A percentile compares a stretch with the other conserved stretches of the same genome.
phyloP scores from a whole-genome alignment of 225 moss, liverwort and hornwort genomes.

The Polytrichum formosum region DNA sequence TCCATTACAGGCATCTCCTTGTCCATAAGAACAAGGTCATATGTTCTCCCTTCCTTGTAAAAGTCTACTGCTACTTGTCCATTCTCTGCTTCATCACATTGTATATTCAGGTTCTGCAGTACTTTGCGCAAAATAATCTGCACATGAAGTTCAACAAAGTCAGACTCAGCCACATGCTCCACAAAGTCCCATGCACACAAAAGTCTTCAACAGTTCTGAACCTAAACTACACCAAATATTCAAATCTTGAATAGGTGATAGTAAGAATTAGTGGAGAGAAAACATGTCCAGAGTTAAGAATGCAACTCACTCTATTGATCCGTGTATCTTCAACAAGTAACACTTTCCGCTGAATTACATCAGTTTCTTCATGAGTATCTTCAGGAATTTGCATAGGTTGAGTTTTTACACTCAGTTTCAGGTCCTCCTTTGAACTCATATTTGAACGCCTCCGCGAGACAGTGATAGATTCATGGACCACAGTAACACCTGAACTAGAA shows the following conservation, averaged over 20 bases:
- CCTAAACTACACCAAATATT: too few relatives aligned
- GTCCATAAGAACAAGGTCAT: slow-evolving; percentile 41
- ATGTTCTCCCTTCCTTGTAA: slow-evolving; percentile 32
- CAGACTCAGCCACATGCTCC: background rate
- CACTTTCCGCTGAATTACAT: slow-evolving; percentile 31
- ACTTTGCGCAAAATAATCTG: slow-evolving; percentile 44
- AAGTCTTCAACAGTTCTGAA: background rate
- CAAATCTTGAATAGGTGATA: too few relatives aligned
- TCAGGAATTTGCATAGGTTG: slow-evolving; percentile 8
- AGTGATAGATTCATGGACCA: slow-evolving; percentile 32
- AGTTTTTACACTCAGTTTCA: background rate
- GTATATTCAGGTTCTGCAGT: slow-evolving; percentile 28
- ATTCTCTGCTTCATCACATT: slow-evolving; percentile 40
- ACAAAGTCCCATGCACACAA: background rate
- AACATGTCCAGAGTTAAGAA: background rate
- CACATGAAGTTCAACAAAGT: background rate
- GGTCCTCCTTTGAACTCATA: slow-evolving; percentile 13
- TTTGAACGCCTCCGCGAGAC: slow-evolving; percentile 28
- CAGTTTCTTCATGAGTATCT: slow-evolving; percentile 1
- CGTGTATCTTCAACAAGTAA: slow-evolving; percentile 74
- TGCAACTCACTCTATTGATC: slow-evolving; percentile 59
- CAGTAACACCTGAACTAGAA: slow-evolving; percentile 33
- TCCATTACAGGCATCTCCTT: slow-evolving; percentile 50
- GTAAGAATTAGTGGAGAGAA: too few relatives aligned
- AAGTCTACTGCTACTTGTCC: slow-evolving; percentile 37